phyloP scores from a whole-genome alignment of 169 alveolate genomes.

The Cryptosporidium xiaoi region DNA sequence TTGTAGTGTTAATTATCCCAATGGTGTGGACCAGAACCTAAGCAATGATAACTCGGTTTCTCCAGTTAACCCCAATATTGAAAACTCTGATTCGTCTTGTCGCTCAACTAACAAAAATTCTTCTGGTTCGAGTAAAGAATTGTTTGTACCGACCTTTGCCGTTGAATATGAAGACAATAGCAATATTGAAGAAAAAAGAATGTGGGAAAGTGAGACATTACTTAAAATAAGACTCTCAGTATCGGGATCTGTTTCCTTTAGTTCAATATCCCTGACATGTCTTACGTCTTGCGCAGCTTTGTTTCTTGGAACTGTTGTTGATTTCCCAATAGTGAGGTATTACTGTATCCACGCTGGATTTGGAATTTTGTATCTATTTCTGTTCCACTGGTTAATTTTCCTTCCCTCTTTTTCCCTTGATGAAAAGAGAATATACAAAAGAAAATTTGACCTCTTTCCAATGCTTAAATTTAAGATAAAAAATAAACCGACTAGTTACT shows the following conservation, averaged over 20 bases:
- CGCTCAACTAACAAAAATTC: not conserved
- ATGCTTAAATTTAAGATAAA: conserved; percentile 17
- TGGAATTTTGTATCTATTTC: conserved; percentile 54
- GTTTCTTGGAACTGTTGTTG: conserved; percentile 66
- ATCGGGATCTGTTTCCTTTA: conserved; percentile 64
- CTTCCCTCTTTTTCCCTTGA: conserved; percentile 63
- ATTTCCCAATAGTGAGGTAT: conserved; percentile 64
- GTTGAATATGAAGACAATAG: not conserved
- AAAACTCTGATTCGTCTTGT: not conserved
- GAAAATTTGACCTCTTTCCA: conserved; percentile 59
- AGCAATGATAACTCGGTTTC: not conserved
- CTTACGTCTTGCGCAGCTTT: conserved; percentile 70
- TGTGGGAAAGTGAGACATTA: conserved; percentile 72
- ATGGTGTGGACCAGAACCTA: not conserved
- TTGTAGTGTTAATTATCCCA: too few relatives aligned
- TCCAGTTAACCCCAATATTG: not conserved
- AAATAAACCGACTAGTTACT: conserved; percentile 24
- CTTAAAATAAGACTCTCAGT: conserved; percentile 58
- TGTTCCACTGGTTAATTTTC: conserved; percentile 67
- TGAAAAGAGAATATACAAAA: conserved; percentile 46
- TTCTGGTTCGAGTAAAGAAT: not conserved
- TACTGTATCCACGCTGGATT: conserved; percentile 73
- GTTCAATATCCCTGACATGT: conserved; percentile 67
- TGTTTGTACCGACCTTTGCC: too few relatives aligned
- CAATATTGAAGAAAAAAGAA: not conserved